Conservation (phyloP, 768 basidiomycete genomes). For the Rossbeevera mucosa region DNA sequence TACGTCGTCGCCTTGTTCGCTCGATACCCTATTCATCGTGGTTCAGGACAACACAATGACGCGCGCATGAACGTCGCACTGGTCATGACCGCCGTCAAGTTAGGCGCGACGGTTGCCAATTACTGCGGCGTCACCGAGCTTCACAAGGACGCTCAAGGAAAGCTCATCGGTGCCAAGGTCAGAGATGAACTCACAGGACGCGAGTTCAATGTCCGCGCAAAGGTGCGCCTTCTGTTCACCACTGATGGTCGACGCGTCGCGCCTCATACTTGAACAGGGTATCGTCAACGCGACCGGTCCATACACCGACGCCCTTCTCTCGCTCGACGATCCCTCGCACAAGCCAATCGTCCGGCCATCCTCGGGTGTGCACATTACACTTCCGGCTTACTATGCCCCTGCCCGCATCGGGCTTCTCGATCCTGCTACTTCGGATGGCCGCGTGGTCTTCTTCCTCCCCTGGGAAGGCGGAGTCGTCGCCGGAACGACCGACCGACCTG, state of each 20-base stretch:
- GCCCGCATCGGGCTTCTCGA: constrained; percentile 93
- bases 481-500: constrained; percentile 89
- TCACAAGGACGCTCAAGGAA: constrained; percentile 60
- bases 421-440: constrained; percentile 91
- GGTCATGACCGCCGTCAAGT: constrained; percentile 89
- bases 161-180: constrained; percentile 68
- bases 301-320: constrained; percentile 80
- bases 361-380: constrained; percentile 91
- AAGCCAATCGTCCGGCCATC: constrained; percentile 89
- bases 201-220: constrained; percentile 77
- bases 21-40: not conserved
- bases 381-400: constrained; percentile 96
- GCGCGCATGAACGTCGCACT: constrained; percentile 97
- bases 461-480: constrained; percentile 99
- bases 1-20: constrained; percentile 27
- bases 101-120: constrained; percentile 84
- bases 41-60: constrained; percentile 92
- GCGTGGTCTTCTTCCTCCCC: constrained; percentile 98
- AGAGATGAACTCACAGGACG: constrained; percentile 80
- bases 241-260: not conserved
- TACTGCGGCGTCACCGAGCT: constrained; percentile 82
- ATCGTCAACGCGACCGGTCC: constrained; percentile 97
- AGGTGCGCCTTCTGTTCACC: constrained; percentile 40
- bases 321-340: constrained; percentile 72
- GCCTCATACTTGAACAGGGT: constrained; percentile 43